Evolutionary conservation across 1,284 basidiomycete species (phyloP).

Genomic region (Ustilago vetiveriae): DNA sequence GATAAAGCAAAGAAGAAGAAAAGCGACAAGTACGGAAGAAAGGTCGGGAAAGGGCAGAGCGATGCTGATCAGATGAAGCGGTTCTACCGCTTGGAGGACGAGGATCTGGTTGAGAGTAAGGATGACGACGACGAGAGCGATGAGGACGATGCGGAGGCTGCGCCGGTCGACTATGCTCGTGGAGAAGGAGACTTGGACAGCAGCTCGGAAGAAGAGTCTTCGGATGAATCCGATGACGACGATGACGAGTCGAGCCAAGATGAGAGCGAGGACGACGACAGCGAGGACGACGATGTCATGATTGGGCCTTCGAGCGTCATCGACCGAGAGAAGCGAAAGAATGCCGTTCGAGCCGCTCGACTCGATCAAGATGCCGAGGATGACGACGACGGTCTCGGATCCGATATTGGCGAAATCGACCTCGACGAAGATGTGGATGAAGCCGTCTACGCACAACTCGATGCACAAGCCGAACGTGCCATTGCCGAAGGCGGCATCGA

Average conservation of each 20-base stretch:
- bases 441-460: slow-evolving; percentile 74
- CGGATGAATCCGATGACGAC: slow-evolving; percentile 30
- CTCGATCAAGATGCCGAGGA: slow-evolving; percentile 43
- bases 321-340: slow-evolving; percentile 38
- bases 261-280: slow-evolving; percentile 73
- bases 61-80: slow-evolving; percentile 55
- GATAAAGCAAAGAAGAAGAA: slow-evolving; percentile 65
- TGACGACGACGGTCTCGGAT: slow-evolving; percentile 45
- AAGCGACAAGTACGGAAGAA: slow-evolving; percentile 92
- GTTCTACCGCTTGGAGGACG: slow-evolving; percentile 59
- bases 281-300: slow-evolving; percentile 54
- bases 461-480: slow-evolving; percentile 74
- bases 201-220: slow-evolving; percentile 56
- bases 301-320: slow-evolving; percentile 48
- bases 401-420: slow-evolving; percentile 71
- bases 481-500: slow-evolving; percentile 51
- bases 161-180: slow-evolving; percentile 82
- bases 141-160: slow-evolving; percentile 17
- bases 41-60: slow-evolving; percentile 68
- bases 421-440: slow-evolving; percentile 74
- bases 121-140: slow-evolving; percentile 36
- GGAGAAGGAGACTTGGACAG: slow-evolving; percentile 70
- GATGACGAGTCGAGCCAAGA: slow-evolving; percentile 68
- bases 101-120: slow-evolving; percentile 70
- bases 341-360: slow-evolving; percentile 12